Conservation (phyloP, 352 stramenopile species). For the Globisporangium cederbergense region DNA sequence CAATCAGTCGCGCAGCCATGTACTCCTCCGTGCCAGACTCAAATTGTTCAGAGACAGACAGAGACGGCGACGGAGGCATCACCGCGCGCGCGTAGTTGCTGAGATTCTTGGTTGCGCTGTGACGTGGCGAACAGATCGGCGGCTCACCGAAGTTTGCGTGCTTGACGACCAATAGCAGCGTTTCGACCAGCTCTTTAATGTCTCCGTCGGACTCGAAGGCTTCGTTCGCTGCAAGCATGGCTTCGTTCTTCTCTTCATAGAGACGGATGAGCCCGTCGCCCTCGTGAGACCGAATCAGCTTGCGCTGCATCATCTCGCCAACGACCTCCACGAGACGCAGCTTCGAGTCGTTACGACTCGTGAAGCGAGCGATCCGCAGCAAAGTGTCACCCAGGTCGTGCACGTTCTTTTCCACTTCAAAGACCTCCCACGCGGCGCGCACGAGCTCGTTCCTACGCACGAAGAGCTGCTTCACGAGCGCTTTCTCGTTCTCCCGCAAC, state of each 20-base stretch:
- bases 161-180: constrained; percentile 76
- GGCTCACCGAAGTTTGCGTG: constrained; percentile 59
- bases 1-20: constrained; percentile 28
- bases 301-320: constrained; percentile 59
- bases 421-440: constrained; percentile 49
- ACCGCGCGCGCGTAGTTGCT: neutral
- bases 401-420: constrained; percentile 36
- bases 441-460: constrained; percentile 42
- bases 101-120: constrained; percentile 8
- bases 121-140: constrained; percentile 20
- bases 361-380: constrained; percentile 50
- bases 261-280: constrained; percentile 60
- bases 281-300: constrained; percentile 46
- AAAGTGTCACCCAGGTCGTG: constrained; percentile 48
- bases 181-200: constrained; percentile 75
- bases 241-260: constrained; percentile 66
- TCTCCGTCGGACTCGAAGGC: constrained; percentile 71
- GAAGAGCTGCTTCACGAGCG: constrained; percentile 47
- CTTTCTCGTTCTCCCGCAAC: constrained; percentile 26
- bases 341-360: constrained; percentile 39
- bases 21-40: constrained; percentile 21
- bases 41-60: constrained; percentile 11
- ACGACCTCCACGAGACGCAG: constrained; percentile 61
- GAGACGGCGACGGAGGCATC: constrained; percentile 5
- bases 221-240: constrained; percentile 66